Percentiles rank a stretch among this genome's conserved stretches.
phyloP scores from a whole-genome alignment of 1,284 basidiomycete genomes.

The Trichosporon inkin region DNA sequence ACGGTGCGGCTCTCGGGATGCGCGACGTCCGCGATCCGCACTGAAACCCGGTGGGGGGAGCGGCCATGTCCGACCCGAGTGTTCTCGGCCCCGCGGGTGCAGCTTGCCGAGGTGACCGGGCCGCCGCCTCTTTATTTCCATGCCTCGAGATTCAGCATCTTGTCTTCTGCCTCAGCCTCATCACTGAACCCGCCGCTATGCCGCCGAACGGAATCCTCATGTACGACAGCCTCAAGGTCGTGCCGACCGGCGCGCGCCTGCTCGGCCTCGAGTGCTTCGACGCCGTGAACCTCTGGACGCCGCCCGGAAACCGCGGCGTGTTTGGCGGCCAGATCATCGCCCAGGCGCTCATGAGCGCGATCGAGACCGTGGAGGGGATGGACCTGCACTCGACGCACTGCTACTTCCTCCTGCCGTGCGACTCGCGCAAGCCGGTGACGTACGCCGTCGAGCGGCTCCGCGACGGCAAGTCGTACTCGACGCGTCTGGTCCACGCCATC shows the following conservation, averaged over 20 bases:
- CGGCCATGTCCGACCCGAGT: too few species aligned
- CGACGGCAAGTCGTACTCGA: slow-evolving; percentile 52
- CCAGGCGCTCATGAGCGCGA: slow-evolving; percentile 74
- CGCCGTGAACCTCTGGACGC: slow-evolving; percentile 67
- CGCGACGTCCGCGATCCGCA: too few species aligned
- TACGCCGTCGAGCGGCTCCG: slow-evolving; percentile 78
- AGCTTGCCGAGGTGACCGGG: too few species aligned
- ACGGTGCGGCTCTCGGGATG: too few species aligned
- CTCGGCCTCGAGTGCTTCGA: slow-evolving; percentile 53
- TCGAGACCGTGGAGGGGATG: slow-evolving; percentile 65
- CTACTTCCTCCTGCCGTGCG: slow-evolving; percentile 50
- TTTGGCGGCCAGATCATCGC: slow-evolving; percentile 85
- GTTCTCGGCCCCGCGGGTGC: too few species aligned
- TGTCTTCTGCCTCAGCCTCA: too few species aligned
- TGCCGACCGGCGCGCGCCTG: slow-evolving; percentile 6
- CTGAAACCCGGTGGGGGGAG: too few species aligned
- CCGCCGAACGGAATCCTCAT: neutral
- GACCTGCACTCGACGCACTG: slow-evolving; percentile 56
- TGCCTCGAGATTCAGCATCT: too few species aligned
- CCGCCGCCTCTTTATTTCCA: too few species aligned
- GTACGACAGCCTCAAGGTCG: slow-evolving; percentile 4
- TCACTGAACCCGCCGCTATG: neutral
- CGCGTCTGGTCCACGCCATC: slow-evolving; percentile 59
- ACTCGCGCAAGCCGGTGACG: slow-evolving; percentile 68
- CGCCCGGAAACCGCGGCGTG: slow-evolving; percentile 65